A percentile compares a stretch with the other conserved stretches of the same genome.
phyloP scores from a whole-genome alignment of 2,329 filamentous ascomycete species.

The Camptophora hylomeconis region DNA sequence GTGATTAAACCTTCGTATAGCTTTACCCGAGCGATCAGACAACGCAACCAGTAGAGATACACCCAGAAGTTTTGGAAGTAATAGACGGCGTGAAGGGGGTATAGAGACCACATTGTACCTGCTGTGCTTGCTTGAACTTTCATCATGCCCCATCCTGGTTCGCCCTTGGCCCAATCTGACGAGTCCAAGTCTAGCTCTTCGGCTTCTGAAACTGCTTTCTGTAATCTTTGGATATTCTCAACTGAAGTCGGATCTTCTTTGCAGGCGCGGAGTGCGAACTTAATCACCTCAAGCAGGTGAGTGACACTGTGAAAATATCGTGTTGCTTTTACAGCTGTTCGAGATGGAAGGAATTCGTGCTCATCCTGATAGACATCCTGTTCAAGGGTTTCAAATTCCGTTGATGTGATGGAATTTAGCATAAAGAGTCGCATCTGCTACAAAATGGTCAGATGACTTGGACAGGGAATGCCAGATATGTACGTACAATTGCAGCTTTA shows the following conservation, averaged over 20 bases:
- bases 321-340: constrained; percentile 13
- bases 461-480: background rate
- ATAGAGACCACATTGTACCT: constrained; percentile 15
- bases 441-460: constrained; percentile 1
- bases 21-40: constrained; percentile 16
- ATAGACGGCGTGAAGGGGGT: constrained; percentile 12
- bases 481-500: constrained; percentile 14
- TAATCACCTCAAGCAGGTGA: constrained; percentile 12
- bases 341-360: constrained; percentile 14
- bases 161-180: constrained; percentile 13
- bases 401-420: constrained; percentile 12
- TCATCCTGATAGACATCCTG: constrained; percentile 15
- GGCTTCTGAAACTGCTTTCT: constrained; percentile 8
- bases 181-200: constrained; percentile 11
- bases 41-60: constrained; percentile 15
- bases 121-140: constrained; percentile 6
- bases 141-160: constrained; percentile 16
- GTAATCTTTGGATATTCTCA: background rate
- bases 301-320: constrained; percentile 12
- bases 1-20: constrained; percentile 16
- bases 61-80: constrained; percentile 16
- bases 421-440: constrained; percentile 16
- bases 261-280: constrained; percentile 2
- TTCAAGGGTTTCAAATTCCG: constrained; percentile 14
- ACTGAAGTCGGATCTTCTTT: constrained; percentile 1